These are phyloP conservation scores for Trametes polyzona DNA, from an alignment of 1,284 basidiomycete genomes.

Conservation along the genomic window DNA sequence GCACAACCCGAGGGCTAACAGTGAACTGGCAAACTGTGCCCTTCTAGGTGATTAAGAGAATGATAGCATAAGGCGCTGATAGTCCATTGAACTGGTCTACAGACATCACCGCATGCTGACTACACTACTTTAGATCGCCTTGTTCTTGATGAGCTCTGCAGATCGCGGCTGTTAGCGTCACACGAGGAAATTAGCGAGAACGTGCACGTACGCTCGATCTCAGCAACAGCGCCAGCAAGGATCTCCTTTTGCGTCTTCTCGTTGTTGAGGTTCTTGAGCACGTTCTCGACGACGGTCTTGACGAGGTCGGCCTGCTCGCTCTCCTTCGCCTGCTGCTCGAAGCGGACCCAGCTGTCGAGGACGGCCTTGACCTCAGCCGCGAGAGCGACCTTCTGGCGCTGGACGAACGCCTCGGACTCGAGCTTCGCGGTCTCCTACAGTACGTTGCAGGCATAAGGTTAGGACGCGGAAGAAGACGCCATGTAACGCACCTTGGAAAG, in stretches of 20 bases:
- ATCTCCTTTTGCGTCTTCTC: conserved; percentile 95
- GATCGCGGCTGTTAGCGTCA: conserved; percentile 16
- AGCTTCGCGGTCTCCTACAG: conserved; percentile 87
- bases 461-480: background rate
- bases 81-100: conserved; percentile 12
- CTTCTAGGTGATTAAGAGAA: background rate
- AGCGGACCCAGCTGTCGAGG: conserved; percentile 97
- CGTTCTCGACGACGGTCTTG: conserved; percentile 85
- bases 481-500: conserved; percentile 78
- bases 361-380: conserved; percentile 93
- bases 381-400: conserved; percentile 88
- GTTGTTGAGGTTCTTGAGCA: conserved; percentile 82
- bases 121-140: conserved; percentile 55
- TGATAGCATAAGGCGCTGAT: background rate
- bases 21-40: no score
- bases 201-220: conserved; percentile 86
- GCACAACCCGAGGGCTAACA: no score
- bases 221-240: conserved; percentile 80
- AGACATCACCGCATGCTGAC: conserved; percentile 4
- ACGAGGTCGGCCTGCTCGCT: conserved; percentile 93
- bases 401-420: conserved; percentile 90
- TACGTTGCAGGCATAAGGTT: background rate
- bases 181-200: conserved; percentile 29
- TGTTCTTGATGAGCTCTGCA: conserved; percentile 70
- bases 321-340: conserved; percentile 96